Base-by-base conservation (phyloP, 192 early-diverging fungal genomes). In the Lobosporangium transversale region DNA sequence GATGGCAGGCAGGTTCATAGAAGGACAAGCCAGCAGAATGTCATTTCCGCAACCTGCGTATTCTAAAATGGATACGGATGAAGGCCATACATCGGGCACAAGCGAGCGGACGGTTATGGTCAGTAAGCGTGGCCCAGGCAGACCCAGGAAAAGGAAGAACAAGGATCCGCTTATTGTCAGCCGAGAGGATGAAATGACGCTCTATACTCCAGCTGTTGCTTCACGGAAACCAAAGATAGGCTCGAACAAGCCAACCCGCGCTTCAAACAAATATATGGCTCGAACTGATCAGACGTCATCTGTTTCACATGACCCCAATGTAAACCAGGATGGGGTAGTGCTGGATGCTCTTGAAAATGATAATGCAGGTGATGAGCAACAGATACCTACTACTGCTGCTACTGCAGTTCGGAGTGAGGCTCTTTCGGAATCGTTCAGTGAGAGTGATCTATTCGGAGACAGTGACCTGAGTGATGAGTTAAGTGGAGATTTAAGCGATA, bases 401-500 rank as follows among this genome's bases (percentile, higher is more conserved):
- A 20, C 23, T 23, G 29, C 1, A 3, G 11, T 18, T 26, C 10
- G 12, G 2, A 2, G 1, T 26, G 24, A 6, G 15, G 21, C 42
- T 0, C 44, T 2, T 9, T 60, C 42, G 3, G 58, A 48, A 15
- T 4, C 31, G 2, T 49, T 49, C 18, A 60, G 44, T 17, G 60
- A 71, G 20, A 48, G 45, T 6, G 63, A 62, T 29, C 49, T 79
- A 15, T 79, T 70, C 51, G 76, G 76, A 44, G 67, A 67, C 26
- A 55, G 76, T 9, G 62, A 66, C 17, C 32, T 71, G 54, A 70
- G 78, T 50, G 78, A 71, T 20, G 78, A 71, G 37, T 37, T 76
- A 20, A 76, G 73, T 4, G 73, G 73, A 4, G 73, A 76, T 44
- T 58, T 79, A 17, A 79, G 68, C 36, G 76, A 70, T 37, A 66